A percentile compares a stretch with the other conserved stretches of the same genome.
Conservation (phyloP, 768 basidiomycete genomes). For the Russula griseocarnosa region DNA sequence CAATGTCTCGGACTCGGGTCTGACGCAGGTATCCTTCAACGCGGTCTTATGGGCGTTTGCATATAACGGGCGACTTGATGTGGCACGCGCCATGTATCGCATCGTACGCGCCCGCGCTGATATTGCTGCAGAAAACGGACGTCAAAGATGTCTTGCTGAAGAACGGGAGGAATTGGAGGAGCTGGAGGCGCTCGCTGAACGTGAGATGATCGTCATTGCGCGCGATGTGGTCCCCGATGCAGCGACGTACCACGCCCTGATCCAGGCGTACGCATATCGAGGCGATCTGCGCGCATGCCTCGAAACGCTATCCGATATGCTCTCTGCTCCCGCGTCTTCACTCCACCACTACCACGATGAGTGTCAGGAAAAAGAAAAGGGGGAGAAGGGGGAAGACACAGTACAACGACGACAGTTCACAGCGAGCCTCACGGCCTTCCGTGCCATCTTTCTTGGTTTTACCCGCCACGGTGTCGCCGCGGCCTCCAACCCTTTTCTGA, state of each 20-base stretch:
- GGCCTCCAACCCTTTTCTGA: not conserved
- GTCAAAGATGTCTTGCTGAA: not conserved
- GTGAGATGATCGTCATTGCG: slow-evolving; percentile 45
- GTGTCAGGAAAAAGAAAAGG: not conserved
- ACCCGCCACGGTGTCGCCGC: slow-evolving; percentile 47
- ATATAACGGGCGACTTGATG: slow-evolving; percentile 46
- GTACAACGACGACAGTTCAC: slow-evolving; percentile 37
- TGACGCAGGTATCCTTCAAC: slow-evolving; percentile 67
- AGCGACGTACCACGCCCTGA: slow-evolving; percentile 62
- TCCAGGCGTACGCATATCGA: slow-evolving; percentile 67
- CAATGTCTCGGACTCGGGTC: slow-evolving; percentile 34
- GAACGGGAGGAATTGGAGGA: slow-evolving; percentile 32
- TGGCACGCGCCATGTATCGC: slow-evolving; percentile 61
- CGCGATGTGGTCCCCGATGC: slow-evolving; percentile 50
- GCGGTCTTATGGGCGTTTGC: slow-evolving; percentile 68
- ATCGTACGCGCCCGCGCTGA: slow-evolving; percentile 33
- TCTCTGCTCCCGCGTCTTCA: slow-evolving; percentile 35
- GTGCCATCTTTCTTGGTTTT: slow-evolving; percentile 75
- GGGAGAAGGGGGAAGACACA: too few species aligned
- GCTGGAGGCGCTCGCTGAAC: slow-evolving; percentile 40
- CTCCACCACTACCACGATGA: not conserved
- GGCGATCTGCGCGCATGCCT: slow-evolving; percentile 60
- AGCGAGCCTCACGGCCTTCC: slow-evolving; percentile 47
- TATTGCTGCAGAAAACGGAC: too few species aligned
- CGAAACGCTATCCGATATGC: slow-evolving; percentile 62